Conservation (phyloP, 192 early-diverging fungal species). For the Phlyctochytrium arcticum region DNA sequence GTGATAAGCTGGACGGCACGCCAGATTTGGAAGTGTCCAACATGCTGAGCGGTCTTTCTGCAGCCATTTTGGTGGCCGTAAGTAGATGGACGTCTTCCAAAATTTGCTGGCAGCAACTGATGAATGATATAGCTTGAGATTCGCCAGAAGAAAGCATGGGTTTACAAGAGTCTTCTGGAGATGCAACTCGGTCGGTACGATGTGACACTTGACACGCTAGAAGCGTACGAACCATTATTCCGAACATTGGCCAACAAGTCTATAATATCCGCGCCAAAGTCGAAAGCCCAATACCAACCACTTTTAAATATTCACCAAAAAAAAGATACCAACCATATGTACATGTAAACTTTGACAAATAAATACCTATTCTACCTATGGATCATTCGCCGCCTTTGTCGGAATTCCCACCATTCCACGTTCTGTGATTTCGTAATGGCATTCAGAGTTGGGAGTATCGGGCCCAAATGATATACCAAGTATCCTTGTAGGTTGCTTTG, state of each 20-base stretch:
- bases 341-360: neutral
- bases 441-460: neutral
- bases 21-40: neutral
- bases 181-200: neutral
- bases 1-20: neutral
- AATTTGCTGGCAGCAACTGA: neutral
- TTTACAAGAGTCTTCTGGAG: neutral
- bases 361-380: neutral
- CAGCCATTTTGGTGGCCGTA: neutral
- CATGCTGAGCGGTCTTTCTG: neutral
- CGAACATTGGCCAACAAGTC: neutral
- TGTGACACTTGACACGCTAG: neutral
- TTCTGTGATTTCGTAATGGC: neutral
- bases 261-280: too few species aligned
- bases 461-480: slow-evolving; percentile 16
- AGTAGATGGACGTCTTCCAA: neutral
- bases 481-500: slow-evolving; percentile 1
- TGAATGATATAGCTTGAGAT: neutral
- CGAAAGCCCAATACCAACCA: neutral
- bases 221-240: neutral
- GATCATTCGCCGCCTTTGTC: neutral
- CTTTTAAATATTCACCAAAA: neutral
- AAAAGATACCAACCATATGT: neutral
- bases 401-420: slow-evolving; percentile 5
- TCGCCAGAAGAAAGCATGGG: neutral